These are phyloP conservation scores for Prinsepia uniflora DNA, from an alignment of 306 rosid species.

Conservation along the genomic window DNA sequence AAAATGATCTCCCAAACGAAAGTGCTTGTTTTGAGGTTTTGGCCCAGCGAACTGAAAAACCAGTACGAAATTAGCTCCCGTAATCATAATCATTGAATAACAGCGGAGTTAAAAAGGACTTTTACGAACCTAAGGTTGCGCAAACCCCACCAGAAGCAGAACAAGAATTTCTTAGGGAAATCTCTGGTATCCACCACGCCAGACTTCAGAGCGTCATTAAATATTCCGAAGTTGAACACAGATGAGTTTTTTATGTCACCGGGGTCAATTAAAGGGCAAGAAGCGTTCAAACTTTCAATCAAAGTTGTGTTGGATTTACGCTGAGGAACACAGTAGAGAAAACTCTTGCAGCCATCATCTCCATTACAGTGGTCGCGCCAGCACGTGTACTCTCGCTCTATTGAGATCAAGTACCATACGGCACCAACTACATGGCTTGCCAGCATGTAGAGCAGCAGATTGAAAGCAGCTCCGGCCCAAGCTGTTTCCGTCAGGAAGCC, in stretches of 20 bases:
- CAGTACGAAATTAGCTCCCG: background rate
- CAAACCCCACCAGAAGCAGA: conserved; percentile 97
- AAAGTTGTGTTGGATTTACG: fast-evolving
- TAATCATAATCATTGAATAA: background rate
- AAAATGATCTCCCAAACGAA: conserved; percentile 50
- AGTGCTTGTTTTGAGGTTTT: conserved; percentile 68
- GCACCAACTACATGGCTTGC: conserved; percentile 95
- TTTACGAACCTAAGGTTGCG: conserved; percentile 61
- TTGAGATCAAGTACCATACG: conserved; percentile 72
- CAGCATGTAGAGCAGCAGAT: conserved; percentile 79
- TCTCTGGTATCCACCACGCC: conserved; percentile 30
- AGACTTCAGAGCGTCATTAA: conserved; percentile 44
- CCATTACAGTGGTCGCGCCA: conserved; percentile 33
- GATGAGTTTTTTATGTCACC: conserved; percentile 17
- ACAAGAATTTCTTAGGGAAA: conserved; percentile 56
- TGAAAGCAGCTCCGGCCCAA: conserved; percentile 86
- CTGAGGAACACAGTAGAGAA: conserved; percentile 26
- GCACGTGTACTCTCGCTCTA: conserved; percentile 59
- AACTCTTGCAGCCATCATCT: no score
- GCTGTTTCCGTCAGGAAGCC: conserved; percentile 87
- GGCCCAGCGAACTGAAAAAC: conserved; percentile 73
- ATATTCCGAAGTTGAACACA: conserved; percentile 65
- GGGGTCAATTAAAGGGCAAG: conserved; percentile 42
- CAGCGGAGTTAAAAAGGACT: background rate
- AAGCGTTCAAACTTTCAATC: background rate